A percentile compares a stretch with the other conserved stretches of the same genome.
Evolutionary conservation across 768 basidiomycete genomes (phyloP).

Genomic region (Boletus rufocinnamomeus): DNA sequence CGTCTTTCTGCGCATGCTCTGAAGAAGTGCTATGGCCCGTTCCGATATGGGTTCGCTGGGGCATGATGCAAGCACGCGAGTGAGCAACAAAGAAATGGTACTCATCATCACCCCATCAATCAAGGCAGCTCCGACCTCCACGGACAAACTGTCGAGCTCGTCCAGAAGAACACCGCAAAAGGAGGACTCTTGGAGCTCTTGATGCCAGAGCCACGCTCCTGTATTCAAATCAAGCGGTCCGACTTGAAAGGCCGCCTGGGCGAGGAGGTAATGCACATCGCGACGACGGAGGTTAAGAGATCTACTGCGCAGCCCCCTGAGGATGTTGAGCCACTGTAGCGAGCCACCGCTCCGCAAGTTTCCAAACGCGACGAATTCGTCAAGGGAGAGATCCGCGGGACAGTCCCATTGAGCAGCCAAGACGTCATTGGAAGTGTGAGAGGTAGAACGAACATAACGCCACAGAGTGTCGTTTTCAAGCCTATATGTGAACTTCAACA

Average conservation of each 20-base stretch:
- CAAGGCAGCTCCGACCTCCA: not conserved
- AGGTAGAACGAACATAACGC: not conserved
- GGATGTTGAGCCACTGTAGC: too few species aligned
- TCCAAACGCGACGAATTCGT: too few species aligned
- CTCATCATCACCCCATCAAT: constrained; percentile 30
- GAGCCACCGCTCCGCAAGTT: too few species aligned
- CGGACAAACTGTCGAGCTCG: not conserved
- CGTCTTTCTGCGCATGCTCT: not conserved
- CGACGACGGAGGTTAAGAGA: too few species aligned
- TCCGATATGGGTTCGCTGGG: not conserved
- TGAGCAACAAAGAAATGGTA: constrained; percentile 33
- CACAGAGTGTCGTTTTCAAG: not conserved
- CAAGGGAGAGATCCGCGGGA: too few species aligned
- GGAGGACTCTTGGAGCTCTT: too few species aligned
- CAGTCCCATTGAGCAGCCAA: not conserved
- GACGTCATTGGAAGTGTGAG: not conserved
- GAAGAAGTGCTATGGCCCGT: not conserved
- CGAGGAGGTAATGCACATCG: too few species aligned
- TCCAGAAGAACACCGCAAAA: too few species aligned
- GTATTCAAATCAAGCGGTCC: constrained; percentile 26
- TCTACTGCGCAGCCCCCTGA: too few species aligned
- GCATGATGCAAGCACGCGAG: not conserved
- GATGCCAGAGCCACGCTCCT: too few species aligned
- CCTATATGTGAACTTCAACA: not conserved
- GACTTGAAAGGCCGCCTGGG: not conserved